phyloP scores from a whole-genome alignment of 2,329 filamentous ascomycete genomes.

The Fusarium irregulare region DNA sequence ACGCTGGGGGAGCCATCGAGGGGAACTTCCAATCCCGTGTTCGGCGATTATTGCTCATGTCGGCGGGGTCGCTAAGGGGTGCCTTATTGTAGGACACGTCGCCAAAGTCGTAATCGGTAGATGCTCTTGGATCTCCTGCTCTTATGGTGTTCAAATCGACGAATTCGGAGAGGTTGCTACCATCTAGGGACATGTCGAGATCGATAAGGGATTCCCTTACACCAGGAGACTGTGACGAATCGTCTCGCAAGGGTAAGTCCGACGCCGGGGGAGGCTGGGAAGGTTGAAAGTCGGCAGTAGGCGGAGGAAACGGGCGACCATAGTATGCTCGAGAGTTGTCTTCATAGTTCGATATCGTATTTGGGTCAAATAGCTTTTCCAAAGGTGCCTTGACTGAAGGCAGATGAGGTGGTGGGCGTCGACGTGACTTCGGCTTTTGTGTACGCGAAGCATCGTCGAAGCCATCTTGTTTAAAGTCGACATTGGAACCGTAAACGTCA shows the following conservation, averaged over 20 bases:
- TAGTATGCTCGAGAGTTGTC: slow-evolving; percentile 73
- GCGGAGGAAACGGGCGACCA: slow-evolving; percentile 57
- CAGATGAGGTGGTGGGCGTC: slow-evolving; percentile 68
- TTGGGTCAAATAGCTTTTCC: slow-evolving; percentile 74
- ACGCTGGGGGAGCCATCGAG: slow-evolving; percentile 62
- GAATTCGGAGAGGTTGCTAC: slow-evolving; percentile 67
- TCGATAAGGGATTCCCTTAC: slow-evolving; percentile 74
- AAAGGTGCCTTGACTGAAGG: slow-evolving; percentile 68
- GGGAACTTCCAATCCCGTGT: slow-evolving; percentile 71
- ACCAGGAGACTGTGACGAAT: slow-evolving; percentile 60
- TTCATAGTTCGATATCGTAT: slow-evolving; percentile 72
- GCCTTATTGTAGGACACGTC: slow-evolving; percentile 59
- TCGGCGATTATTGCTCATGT: slow-evolving; percentile 62
- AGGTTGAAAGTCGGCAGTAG: slow-evolving; percentile 57
- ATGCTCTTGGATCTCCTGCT: slow-evolving; percentile 58
- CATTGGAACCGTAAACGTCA: slow-evolving; percentile 69
- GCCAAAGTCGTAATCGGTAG: slow-evolving; percentile 63
- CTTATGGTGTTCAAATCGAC: slow-evolving; percentile 71
- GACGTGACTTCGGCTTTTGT: slow-evolving; percentile 63
- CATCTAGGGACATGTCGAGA: slow-evolving; percentile 69
- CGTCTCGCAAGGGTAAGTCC: slow-evolving; percentile 69
- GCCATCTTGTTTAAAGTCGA: slow-evolving; percentile 62
- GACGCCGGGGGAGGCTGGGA: slow-evolving; percentile 54
- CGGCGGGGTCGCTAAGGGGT: slow-evolving; percentile 68
- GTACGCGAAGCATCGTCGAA: slow-evolving; percentile 64